A percentile compares a stretch with the other conserved stretches of the same genome.
Evolutionary conservation across 371 early-diverging fungal genomes (phyloP).

Genomic region (Mortierella sp.): DNA sequence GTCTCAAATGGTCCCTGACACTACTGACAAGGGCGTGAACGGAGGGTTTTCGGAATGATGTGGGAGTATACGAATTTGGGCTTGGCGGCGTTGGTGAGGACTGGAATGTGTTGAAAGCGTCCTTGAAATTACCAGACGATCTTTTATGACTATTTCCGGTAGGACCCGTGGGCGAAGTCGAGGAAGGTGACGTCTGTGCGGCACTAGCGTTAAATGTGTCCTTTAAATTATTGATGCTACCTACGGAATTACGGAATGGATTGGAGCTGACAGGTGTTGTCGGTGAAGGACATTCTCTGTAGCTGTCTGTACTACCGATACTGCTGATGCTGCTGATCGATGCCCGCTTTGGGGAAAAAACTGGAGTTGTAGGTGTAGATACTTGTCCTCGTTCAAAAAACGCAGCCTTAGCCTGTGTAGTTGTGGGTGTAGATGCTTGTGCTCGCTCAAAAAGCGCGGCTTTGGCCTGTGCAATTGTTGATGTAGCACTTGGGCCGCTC

Average conservation of each 20-base stretch:
- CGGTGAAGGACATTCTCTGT: conserved; percentile 16
- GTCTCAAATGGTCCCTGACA: conserved; percentile 4
- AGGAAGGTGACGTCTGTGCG: conserved; percentile 11
- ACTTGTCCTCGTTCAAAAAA: conserved; percentile 21
- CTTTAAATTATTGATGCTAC: conserved; percentile 12
- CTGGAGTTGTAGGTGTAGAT: conserved; percentile 20
- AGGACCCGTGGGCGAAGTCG: conserved; percentile 5
- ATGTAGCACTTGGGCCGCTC: conserved; percentile 4
- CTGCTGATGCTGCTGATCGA: conserved; percentile 31
- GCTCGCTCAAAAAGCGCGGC: conserved; percentile 27
- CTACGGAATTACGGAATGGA: conserved; percentile 28
- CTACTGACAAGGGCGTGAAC: neutral
- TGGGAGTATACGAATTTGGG: conserved; percentile 4
- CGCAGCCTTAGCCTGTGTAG: conserved; percentile 21
- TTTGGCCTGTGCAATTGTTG: conserved; percentile 28
- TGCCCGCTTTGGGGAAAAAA: conserved; percentile 11
- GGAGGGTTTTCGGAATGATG: conserved; percentile 20
- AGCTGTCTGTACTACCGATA: conserved; percentile 7
- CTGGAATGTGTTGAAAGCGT: conserved; percentile 7
- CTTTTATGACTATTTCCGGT: conserved; percentile 9
- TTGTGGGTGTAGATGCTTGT: neutral
- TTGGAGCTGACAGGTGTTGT: conserved; percentile 24
- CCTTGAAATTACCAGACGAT: conserved; percentile 16
- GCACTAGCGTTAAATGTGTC: conserved; percentile 1
- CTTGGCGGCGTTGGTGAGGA: neutral